Evolutionary conservation across 345 rosid genomes (phyloP).

Genomic region (Theobroma cacao): DNA sequence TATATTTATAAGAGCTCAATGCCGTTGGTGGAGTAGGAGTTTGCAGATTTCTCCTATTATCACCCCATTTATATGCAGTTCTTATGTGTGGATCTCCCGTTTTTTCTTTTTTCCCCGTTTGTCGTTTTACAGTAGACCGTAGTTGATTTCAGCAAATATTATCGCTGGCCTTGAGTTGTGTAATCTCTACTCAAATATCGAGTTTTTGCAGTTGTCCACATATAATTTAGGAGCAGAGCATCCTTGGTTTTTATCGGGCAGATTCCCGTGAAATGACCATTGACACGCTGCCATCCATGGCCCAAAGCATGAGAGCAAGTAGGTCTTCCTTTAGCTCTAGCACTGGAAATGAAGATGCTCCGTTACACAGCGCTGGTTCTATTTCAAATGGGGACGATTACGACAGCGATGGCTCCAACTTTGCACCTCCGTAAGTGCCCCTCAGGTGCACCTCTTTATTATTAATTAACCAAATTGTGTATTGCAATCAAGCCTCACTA

Average conservation of each 20-base stretch:
- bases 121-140: background rate
- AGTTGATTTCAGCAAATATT: background rate
- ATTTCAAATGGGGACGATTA: constrained; percentile 63
- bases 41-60: background rate
- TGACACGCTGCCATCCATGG: constrained; percentile 36
- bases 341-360: constrained; percentile 42
- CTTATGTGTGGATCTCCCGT: background rate
- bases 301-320: constrained; percentile 48
- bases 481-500: background rate
- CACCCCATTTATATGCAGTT: background rate
- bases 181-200: background rate
- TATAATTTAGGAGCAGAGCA: background rate
- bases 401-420: constrained; percentile 70
- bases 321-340: constrained; percentile 52
- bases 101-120: background rate
- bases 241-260: background rate
- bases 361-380: constrained; percentile 37
- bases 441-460: background rate
- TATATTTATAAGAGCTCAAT: background rate
- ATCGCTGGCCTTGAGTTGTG: background rate
- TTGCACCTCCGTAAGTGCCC: constrained; percentile 51
- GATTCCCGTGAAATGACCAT: constrained; percentile 27
- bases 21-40: background rate
- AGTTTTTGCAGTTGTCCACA: background rate
- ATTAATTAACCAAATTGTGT: background rate